Evolutionary conservation across 1,284 basidiomycete species (phyloP).

Genomic region (Waitea zeae): DNA sequence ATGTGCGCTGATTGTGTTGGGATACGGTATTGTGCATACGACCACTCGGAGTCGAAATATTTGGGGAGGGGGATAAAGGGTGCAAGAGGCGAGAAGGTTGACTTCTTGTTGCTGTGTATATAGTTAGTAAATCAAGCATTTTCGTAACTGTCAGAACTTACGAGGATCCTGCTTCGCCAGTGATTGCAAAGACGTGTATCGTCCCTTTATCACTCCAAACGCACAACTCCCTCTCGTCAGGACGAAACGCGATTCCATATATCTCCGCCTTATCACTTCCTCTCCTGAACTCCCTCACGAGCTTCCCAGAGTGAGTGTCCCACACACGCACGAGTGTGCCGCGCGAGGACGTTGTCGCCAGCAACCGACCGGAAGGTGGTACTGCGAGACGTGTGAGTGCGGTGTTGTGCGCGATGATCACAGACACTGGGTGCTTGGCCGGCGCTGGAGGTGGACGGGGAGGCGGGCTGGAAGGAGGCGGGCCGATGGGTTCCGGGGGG

Average conservation of each 20-base stretch:
- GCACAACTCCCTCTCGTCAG: slow-evolving; percentile 65
- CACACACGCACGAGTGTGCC: slow-evolving; percentile 85
- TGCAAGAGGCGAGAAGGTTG: slow-evolving; percentile 57
- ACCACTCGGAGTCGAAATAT: slow-evolving; percentile 89
- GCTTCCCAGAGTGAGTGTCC: slow-evolving; percentile 64
- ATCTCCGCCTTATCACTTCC: slow-evolving; percentile 87
- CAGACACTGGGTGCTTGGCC: slow-evolving; percentile 52
- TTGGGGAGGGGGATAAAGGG: slow-evolving; percentile 75
- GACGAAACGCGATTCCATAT: slow-evolving; percentile 71
- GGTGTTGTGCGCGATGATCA: slow-evolving; percentile 76
- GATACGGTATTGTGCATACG: slow-evolving; percentile 84
- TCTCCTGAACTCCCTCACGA: slow-evolving; percentile 69
- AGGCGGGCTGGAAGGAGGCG: slow-evolving; percentile 24
- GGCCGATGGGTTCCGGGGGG: slow-evolving; percentile 28
- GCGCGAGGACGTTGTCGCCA: slow-evolving; percentile 74
- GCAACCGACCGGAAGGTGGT: slow-evolving; percentile 60
- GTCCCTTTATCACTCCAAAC: slow-evolving; percentile 97
- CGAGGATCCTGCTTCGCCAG: too few species aligned
- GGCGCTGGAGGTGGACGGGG: slow-evolving; percentile 35
- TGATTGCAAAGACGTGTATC: slow-evolving; percentile 75
- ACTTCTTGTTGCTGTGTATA: slow-evolving; percentile 53
- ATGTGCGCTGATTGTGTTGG: slow-evolving; percentile 72
- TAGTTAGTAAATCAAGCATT: background rate
- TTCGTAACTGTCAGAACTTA: too few species aligned
- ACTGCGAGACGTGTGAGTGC: slow-evolving; percentile 66